phyloP scores from a whole-genome alignment of 1,284 basidiomycete genomes.

The Pseudozyma tsukubaensis region DNA sequence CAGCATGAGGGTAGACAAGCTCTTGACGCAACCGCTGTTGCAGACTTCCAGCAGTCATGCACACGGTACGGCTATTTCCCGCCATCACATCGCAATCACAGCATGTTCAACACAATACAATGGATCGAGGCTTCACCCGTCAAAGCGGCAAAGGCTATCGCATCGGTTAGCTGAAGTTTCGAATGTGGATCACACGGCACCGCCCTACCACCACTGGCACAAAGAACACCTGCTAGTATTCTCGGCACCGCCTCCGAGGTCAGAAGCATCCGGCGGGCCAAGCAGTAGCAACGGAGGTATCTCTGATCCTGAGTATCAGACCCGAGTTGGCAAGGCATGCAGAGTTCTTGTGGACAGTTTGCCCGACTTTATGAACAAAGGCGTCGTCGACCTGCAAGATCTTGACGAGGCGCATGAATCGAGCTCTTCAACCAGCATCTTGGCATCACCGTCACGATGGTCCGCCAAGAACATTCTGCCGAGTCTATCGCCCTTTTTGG shows the following conservation, averaged over 20 bases:
- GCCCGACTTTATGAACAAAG: slow-evolving; percentile 50
- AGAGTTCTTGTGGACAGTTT: slow-evolving; percentile 46
- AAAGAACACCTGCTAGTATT: slow-evolving; percentile 4
- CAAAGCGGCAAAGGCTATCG: background rate
- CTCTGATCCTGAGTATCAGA: slow-evolving; percentile 55
- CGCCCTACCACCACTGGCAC: too few relatives aligned
- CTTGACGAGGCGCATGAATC: slow-evolving; percentile 18
- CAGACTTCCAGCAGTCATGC: slow-evolving; percentile 1
- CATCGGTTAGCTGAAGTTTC: too few relatives aligned
- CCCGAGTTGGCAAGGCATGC: slow-evolving; percentile 50
- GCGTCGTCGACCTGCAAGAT: slow-evolving; percentile 47
- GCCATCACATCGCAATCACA: background rate
- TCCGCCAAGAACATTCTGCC: slow-evolving; percentile 20
- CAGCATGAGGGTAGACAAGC: slow-evolving; percentile 29
- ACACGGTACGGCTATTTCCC: background rate
- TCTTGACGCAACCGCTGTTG: slow-evolving; percentile 3
- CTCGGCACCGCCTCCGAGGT: slow-evolving; percentile 1
- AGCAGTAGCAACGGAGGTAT: slow-evolving; percentile 2
- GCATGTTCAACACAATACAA: background rate
- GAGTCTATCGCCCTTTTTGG: slow-evolving; percentile 37
- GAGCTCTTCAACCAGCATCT: slow-evolving; percentile 1
- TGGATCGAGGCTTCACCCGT: background rate
- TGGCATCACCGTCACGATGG: slow-evolving; percentile 8
- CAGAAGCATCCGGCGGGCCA: background rate
- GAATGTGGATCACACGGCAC: too few relatives aligned